These are phyloP conservation scores for Talaromyces islandicus DNA, from an alignment of 2,329 filamentous ascomycete species.

Conservation along the genomic window DNA sequence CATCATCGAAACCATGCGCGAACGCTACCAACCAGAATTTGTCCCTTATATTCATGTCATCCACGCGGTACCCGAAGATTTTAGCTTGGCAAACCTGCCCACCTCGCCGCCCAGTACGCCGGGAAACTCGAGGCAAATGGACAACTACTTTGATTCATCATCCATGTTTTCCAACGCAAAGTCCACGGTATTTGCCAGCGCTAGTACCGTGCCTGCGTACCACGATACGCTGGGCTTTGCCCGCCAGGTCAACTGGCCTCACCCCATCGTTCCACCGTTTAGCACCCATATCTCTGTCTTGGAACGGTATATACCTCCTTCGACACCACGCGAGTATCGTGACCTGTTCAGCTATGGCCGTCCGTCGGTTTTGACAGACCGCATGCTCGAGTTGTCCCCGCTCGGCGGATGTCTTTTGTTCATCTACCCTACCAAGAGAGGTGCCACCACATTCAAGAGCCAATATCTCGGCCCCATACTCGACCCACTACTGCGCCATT, in stretches of 20 bases:
- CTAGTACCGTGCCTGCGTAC: slow-evolving; percentile 54
- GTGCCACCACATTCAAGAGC: slow-evolving; percentile 53
- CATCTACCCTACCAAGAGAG: slow-evolving; percentile 56
- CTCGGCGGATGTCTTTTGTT: slow-evolving; percentile 54
- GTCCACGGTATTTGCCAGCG: slow-evolving; percentile 55
- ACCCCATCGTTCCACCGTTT: slow-evolving; percentile 54
- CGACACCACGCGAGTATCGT: slow-evolving; percentile 52
- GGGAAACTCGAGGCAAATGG: slow-evolving; percentile 39
- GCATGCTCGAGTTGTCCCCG: slow-evolving; percentile 54
- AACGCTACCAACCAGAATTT: slow-evolving; percentile 43
- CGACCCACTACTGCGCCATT: slow-evolving; percentile 54
- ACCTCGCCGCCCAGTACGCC: slow-evolving; percentile 59
- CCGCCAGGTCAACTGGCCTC: slow-evolving; percentile 41
- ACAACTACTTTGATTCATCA: slow-evolving; percentile 54
- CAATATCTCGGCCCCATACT: slow-evolving; percentile 57
- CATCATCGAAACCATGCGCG: slow-evolving; percentile 52
- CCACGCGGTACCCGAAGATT: slow-evolving; percentile 57
- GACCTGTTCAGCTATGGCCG: slow-evolving; percentile 52
- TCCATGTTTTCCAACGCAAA: background rate
- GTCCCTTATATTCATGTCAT: slow-evolving; percentile 60
- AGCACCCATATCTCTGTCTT: slow-evolving; percentile 57
- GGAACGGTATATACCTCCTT: slow-evolving; percentile 61
- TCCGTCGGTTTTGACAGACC: slow-evolving; percentile 55
- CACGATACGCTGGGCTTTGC: slow-evolving; percentile 48
- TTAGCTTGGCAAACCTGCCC: slow-evolving; percentile 56